Base-by-base conservation (phyloP, 148 eudicot species). In the Pouteria glomerata region DNA sequence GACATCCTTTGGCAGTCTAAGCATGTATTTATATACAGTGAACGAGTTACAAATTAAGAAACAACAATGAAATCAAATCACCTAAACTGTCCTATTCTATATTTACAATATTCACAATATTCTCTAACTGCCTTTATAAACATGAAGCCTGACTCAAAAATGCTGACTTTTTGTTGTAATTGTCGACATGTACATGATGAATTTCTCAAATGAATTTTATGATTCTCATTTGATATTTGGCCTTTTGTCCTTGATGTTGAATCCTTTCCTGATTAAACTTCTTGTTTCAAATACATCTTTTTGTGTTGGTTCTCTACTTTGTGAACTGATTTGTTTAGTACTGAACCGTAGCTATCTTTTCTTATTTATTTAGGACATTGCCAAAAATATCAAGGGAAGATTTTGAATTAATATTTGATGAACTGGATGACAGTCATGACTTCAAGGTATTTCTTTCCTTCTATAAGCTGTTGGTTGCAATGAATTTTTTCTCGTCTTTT, bases 301-400 rank as follows among this genome's bases (percentile, higher is more conserved):
- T 30, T 35, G 34, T 23, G 15, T 27, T 35, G 19, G 48, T 18
- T 21, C 48, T 24, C 60, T 18, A 18, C 57, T 26, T 24, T 39
- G 51, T 48, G 44, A 41, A 23, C 1, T 29, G 23, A 67, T 71
- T 45, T 37, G 42, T 53, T 81, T 63, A 21, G 52, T 31, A 37
- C 41, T 57, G 44, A 72, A 23, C 18, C 15, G 27, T 44, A 34
- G 6, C 21, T 60, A 1, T 21, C 45, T 39, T 51, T n/a, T 57
- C 8, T 16, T 48, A 33, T 7, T 29, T 56, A 13, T 69, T 48
- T 72, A 94, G 99, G 86, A 85, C 99, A 42, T 74, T 96, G 80
- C 99, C 99, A 71, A 86, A 85, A 57, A 92, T 88, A 71, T 96
- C 99, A 51, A 69, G 75, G 52, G 94, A 90, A 60, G 97, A 96